phyloP scores from a whole-genome alignment of 2,329 filamentous ascomycete genomes.

The Ophiocordyceps camponoti-saundersi region DNA sequence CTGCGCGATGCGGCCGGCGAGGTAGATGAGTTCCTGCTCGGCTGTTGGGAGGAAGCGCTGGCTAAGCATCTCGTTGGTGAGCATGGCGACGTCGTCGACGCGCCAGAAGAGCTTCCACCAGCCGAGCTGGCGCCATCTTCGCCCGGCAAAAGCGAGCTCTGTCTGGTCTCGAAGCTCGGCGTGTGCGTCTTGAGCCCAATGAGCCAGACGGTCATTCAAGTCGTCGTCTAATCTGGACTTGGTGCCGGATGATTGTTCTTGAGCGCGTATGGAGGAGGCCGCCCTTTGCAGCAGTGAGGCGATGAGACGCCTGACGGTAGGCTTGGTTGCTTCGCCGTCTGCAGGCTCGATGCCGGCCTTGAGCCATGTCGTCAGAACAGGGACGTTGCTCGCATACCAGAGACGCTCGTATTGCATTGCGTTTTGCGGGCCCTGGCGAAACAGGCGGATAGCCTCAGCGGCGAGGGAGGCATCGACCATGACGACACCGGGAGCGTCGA shows the following conservation, averaged over 20 bases:
- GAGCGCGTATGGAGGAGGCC: conserved; percentile 29
- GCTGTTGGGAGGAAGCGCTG: conserved; percentile 62
- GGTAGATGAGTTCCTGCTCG: conserved; percentile 67
- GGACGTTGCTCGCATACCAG: conserved; percentile 59
- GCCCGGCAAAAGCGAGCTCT: conserved; percentile 59
- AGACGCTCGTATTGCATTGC: conserved; percentile 55
- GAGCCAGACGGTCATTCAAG: conserved; percentile 42
- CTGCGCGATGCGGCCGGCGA: conserved; percentile 57
- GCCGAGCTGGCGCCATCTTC: conserved; percentile 59
- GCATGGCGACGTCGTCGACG: conserved; percentile 77
- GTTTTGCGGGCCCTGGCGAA: conserved; percentile 53
- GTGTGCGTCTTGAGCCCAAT: conserved; percentile 69
- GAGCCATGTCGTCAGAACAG: conserved; percentile 50
- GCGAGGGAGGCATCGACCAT: conserved; percentile 49
- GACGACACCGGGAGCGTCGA: conserved; percentile 24
- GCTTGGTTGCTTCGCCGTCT: conserved; percentile 35
- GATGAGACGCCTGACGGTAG: conserved; percentile 49
- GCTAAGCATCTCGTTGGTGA: conserved; percentile 62
- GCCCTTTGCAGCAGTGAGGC: conserved; percentile 45
- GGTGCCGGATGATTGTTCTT: conserved; percentile 15
- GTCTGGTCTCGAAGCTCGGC: conserved; percentile 68
- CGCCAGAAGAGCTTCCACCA: conserved; percentile 98
- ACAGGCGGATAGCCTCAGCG: conserved; percentile 42
- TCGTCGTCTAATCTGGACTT: conserved; percentile 16
- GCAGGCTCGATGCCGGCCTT: conserved; percentile 24